Conservation (phyloP, 2,329 filamentous ascomycete genomes). For the Daldinia eschscholtzii region DNA sequence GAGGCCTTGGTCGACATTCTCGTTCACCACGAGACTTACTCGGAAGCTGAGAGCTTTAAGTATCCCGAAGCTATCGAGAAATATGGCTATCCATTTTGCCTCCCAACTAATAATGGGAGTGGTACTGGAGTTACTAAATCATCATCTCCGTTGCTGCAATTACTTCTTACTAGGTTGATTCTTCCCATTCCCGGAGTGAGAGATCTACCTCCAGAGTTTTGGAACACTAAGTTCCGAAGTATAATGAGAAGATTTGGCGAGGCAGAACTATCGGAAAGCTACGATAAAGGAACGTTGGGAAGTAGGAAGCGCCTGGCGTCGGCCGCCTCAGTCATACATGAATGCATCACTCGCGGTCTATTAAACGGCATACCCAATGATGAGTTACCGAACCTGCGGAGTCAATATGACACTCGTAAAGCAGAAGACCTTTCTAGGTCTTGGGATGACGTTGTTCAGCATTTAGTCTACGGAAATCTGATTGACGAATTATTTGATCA, state of each 20-base stretch:
- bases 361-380: conserved; percentile 68
- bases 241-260: conserved; percentile 72
- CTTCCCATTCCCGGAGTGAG: conserved; percentile 75
- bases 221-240: conserved; percentile 71
- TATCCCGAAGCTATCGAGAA: conserved; percentile 70
- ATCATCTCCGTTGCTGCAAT: conserved; percentile 75
- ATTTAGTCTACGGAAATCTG: conserved; percentile 75
- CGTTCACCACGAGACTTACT: conserved; percentile 70
- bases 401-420: conserved; percentile 68
- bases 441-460: conserved; percentile 76
- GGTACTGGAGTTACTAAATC: conserved; percentile 55
- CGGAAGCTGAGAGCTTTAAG: conserved; percentile 80
- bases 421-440: conserved; percentile 72
- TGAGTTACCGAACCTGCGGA: conserved; percentile 44
- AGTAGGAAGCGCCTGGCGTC: conserved; percentile 81
- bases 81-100: conserved; percentile 78
- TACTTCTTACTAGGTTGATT: conserved; percentile 73
- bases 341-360: conserved; percentile 75
- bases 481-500: conserved; percentile 74
- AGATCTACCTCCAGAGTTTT: conserved; percentile 73
- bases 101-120: conserved; percentile 42
- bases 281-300: conserved; percentile 81
- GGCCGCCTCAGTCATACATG: conserved; percentile 75
- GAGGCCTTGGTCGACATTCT: conserved; percentile 71
- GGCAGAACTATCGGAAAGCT: conserved; percentile 82